Evolutionary conservation across 1,139 yeast species (phyloP), one percentile per base, ranked within the genome.

Genomic region (Zygosaccharomyces pseudobailii): DNA sequence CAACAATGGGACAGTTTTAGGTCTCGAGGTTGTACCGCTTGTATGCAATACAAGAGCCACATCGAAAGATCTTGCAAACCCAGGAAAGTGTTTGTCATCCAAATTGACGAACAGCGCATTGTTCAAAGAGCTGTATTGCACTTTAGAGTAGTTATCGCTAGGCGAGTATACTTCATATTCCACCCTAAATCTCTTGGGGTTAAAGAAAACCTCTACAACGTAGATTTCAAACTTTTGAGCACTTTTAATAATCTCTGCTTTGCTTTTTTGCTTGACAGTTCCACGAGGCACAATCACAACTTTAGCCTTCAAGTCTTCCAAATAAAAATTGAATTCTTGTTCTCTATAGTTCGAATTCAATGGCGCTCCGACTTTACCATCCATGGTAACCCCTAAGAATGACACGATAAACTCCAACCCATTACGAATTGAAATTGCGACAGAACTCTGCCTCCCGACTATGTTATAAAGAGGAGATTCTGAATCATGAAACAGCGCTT

Each of bases 1-100:
- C 33, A 84, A 71, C 59, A 82, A 65, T 3, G 87, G 87, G 3
- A 82, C 87, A 4, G 85, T 82, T 61, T 82, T 82, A 43, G 87
- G 87, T 42, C 81, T 73, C 4, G 87, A 86, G 3, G 87, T 82
- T 10, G 87, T 82, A 39, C 88, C 88, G 43, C 83, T 76, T 6
- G 87, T 82, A 62, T 82, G 87, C 41, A 82, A 67, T 25, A 82
- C 78, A 62, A 82, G 67, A 2, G 87, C 87, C 31, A 78, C 72
- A 50, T 80, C 80, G 41, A 73, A 69, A 1, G 77, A 71, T 24
- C 63, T 54, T 7, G 76, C 74, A 39, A 65, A 66, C 2, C 76
- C 73, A 9, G 78, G 75, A 50, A 74, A 67, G 20, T 45, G 54
- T n/a, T 36, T 40, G 0, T 48, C 46, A 36, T 51, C 52, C 22